Percentiles rank a stretch among this genome's conserved stretches.
Conservation (phyloP, 257 asterid genomes). For the Leonotis leonurus region DNA sequence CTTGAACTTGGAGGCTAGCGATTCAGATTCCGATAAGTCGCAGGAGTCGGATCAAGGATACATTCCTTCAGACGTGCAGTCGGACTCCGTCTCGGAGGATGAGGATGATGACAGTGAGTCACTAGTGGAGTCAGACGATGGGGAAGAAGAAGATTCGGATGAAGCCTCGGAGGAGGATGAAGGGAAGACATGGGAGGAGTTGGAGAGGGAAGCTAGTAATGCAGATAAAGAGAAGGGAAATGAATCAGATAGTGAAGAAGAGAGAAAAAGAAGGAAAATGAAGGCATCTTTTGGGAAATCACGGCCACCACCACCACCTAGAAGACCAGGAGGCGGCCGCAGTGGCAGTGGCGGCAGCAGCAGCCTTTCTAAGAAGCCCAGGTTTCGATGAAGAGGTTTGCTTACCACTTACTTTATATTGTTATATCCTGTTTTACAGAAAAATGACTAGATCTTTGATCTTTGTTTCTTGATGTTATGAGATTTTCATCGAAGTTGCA, state of each 20-base stretch:
- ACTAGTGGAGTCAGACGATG: constrained; percentile 50
- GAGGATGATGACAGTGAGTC: constrained; percentile 45
- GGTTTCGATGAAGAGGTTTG: constrained; percentile 44
- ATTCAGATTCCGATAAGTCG: constrained; percentile 45
- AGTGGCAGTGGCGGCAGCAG: too few relatives aligned
- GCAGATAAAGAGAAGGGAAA: constrained; percentile 55
- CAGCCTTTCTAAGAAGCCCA: constrained; percentile 36
- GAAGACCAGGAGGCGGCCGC: constrained; percentile 30
- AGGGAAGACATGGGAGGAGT: constrained; percentile 64
- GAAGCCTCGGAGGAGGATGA: constrained; percentile 42
- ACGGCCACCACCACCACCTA: constrained; percentile 34
- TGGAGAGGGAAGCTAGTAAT: constrained; percentile 55
- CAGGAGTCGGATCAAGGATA: constrained; percentile 49
- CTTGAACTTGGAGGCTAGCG: constrained; percentile 52
- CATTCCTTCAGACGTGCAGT: constrained; percentile 42
- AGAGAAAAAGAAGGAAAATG: constrained; percentile 41
- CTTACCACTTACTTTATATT: not conserved
- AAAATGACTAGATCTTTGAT: not conserved
- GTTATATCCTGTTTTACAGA: not conserved
- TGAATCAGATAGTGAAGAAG: constrained; percentile 58
- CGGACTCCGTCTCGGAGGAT: constrained; percentile 45
- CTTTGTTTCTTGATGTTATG: not conserved
- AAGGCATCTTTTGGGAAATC: constrained; percentile 52
- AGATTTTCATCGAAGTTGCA: not conserved
- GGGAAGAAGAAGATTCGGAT: constrained; percentile 35